Evolutionary conservation across 2,329 filamentous ascomycete species (phyloP).

Genomic region (Ramichloridium luteum): DNA sequence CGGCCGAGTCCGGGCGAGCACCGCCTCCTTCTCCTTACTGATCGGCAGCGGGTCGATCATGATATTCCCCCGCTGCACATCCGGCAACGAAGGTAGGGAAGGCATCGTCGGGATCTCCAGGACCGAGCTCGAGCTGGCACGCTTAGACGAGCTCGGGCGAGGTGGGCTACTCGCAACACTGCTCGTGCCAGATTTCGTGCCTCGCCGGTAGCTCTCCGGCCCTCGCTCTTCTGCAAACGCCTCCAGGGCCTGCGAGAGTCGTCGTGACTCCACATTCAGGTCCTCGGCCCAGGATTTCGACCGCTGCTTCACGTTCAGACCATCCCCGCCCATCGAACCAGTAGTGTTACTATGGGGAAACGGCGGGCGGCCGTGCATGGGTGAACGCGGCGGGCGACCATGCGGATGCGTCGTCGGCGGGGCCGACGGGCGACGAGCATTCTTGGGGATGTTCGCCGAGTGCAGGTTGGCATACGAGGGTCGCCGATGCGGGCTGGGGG

Average conservation of each 20-base stretch:
- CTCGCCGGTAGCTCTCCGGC: constrained; percentile 33
- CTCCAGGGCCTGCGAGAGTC: constrained; percentile 68
- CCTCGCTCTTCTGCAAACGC: constrained; percentile 49
- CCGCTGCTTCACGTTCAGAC: constrained; percentile 19
- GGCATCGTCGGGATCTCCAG: constrained; percentile 38
- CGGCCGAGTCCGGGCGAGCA: constrained; percentile 62
- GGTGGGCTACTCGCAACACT: constrained; percentile 19
- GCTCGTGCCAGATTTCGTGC: constrained; percentile 10
- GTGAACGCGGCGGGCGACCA: constrained; percentile 18
- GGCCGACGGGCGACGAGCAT: constrained; percentile 22
- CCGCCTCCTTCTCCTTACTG: constrained; percentile 76
- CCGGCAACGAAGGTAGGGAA: constrained; percentile 23
- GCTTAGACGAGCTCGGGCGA: constrained; percentile 15
- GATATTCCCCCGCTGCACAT: constrained; percentile 59
- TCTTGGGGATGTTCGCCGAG: constrained; percentile 25
- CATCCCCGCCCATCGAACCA: constrained; percentile 16
- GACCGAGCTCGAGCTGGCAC: constrained; percentile 12
- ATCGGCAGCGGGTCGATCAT: constrained; percentile 77
- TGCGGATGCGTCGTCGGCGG: constrained; percentile 16
- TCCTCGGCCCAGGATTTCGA: constrained; percentile 66
- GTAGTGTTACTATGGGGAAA: constrained; percentile 23
- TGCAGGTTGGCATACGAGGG: constrained; percentile 21
- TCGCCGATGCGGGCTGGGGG: constrained; percentile 25
- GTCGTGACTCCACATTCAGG: constrained; percentile 60
- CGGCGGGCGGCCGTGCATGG: constrained; percentile 16